A percentile compares a stretch with the other conserved stretches of the same genome.
Evolutionary conservation across 2,329 filamentous ascomycete genomes (phyloP).

Genomic region (Geosmithia morbida): DNA sequence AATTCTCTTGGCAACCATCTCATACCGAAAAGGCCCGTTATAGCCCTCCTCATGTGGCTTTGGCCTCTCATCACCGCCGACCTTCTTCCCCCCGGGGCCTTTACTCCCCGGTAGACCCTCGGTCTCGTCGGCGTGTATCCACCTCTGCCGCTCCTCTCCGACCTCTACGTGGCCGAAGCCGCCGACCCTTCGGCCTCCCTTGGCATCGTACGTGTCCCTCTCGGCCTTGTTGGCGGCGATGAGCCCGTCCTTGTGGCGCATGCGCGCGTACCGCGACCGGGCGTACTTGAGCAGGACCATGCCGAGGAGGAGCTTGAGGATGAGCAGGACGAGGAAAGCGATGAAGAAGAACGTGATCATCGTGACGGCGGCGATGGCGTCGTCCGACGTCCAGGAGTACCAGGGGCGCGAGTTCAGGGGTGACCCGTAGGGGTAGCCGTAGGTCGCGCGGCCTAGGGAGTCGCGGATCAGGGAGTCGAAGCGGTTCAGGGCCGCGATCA

Average conservation of each 20-base stretch:
- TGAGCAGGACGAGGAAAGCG: constrained; percentile 70
- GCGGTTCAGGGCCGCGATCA: constrained; percentile 63
- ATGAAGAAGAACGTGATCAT: constrained; percentile 79
- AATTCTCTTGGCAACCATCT: constrained; percentile 93
- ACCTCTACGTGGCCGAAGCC: constrained; percentile 80
- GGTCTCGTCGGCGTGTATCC: constrained; percentile 76
- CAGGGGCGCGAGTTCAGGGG: constrained; percentile 25
- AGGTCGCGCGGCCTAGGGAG: constrained; percentile 60
- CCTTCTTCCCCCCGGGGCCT: constrained; percentile 40
- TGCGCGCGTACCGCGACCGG: constrained; percentile 61
- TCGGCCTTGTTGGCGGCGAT: constrained; percentile 30
- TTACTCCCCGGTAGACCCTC: constrained; percentile 48
- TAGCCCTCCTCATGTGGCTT: constrained; percentile 32
- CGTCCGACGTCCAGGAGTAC: constrained; percentile 51
- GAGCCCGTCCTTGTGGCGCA: constrained; percentile 56
- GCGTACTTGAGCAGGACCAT: constrained; percentile 76
- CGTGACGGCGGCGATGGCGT: constrained; percentile 61
- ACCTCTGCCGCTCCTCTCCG: constrained; percentile 69
- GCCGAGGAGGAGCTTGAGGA: constrained; percentile 72
- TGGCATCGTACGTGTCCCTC: constrained; percentile 46
- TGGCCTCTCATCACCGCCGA: constrained; percentile 21
- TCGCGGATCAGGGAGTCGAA: constrained; percentile 64
- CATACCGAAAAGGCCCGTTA: constrained; percentile 66
- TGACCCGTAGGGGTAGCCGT: constrained; percentile 37
- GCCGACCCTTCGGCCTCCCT: constrained; percentile 61